These are phyloP conservation scores for Cryomyces minteri DNA, from an alignment of 495 filamentous ascomycete species.

Conservation along the genomic window DNA sequence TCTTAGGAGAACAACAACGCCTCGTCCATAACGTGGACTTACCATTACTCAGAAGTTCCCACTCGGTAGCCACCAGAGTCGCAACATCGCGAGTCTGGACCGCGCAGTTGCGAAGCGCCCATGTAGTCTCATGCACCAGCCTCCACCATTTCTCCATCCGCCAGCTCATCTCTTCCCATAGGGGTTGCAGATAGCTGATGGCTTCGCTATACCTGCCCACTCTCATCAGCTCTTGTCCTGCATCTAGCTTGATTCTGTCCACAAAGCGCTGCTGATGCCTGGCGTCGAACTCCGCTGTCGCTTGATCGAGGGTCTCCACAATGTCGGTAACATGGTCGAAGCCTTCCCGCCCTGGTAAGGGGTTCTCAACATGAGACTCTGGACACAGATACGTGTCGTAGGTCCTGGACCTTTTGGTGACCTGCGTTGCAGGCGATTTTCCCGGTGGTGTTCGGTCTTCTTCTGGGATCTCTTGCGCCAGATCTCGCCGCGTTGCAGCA, in stretches of 20 bases:
- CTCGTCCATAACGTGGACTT: slow-evolving; percentile 11
- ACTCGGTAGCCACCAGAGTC: slow-evolving; percentile 56
- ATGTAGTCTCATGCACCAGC: slow-evolving; percentile 52
- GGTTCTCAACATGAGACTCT: slow-evolving; percentile 52
- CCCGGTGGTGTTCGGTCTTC: slow-evolving; percentile 54
- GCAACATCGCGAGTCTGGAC: slow-evolving; percentile 39
- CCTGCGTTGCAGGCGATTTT: slow-evolving; percentile 45
- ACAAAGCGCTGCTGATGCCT: slow-evolving; percentile 43
- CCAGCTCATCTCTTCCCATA: slow-evolving; percentile 59
- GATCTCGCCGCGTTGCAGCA: slow-evolving; percentile 33
- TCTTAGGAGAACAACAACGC: neutral
- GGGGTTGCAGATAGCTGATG: slow-evolving; percentile 42
- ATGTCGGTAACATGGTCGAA: slow-evolving; percentile 49
- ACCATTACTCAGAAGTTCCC: slow-evolving; percentile 63
- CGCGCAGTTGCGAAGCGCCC: slow-evolving; percentile 59
- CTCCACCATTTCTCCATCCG: slow-evolving; percentile 67
- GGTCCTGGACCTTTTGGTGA: slow-evolving; percentile 44
- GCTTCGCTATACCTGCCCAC: slow-evolving; percentile 45
- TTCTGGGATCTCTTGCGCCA: slow-evolving; percentile 51
- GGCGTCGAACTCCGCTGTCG: slow-evolving; percentile 45
- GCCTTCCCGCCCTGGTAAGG: slow-evolving; percentile 29
- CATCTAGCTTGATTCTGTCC: slow-evolving; percentile 49
- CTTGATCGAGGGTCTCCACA: slow-evolving; percentile 35
- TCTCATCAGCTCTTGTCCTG: slow-evolving; percentile 47
- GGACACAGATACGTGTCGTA: slow-evolving; percentile 82